These are phyloP conservation scores for Heliamphora pulchella DNA, from an alignment of 179 eudicot species.

Conservation along the genomic window DNA sequence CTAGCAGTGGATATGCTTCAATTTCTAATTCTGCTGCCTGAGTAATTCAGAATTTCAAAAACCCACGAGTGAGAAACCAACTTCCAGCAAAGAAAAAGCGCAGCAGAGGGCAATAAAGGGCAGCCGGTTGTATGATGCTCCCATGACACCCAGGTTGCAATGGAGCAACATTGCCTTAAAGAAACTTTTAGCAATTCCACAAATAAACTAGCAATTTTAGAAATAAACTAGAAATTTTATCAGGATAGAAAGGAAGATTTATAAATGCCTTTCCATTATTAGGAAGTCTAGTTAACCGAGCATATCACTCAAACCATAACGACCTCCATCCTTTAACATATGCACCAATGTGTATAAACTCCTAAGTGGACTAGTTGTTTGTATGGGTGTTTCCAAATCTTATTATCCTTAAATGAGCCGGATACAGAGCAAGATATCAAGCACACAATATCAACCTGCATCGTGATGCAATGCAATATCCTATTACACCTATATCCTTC, in stretches of 20 bases:
- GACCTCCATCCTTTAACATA: neutral
- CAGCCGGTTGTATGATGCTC: too few species aligned
- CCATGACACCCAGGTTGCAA: too few species aligned
- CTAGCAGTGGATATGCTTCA: slow-evolving; percentile 94
- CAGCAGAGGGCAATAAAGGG: too few species aligned
- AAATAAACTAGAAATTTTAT: neutral
- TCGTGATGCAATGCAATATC: slow-evolving; percentile 1
- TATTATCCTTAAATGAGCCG: neutral
- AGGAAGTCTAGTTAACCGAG: neutral
- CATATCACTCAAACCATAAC: neutral
- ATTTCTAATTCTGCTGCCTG: slow-evolving; percentile 93
- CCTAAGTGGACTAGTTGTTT: neutral
- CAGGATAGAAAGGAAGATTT: neutral
- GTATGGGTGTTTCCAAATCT: neutral
- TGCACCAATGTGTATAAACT: neutral
- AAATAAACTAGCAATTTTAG: neutral
- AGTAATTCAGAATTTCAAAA: slow-evolving; percentile 17
- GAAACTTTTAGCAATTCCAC: neutral
- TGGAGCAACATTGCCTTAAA: too few species aligned
- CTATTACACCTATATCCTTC: neutral
- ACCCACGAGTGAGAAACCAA: neutral
- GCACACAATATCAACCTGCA: neutral
- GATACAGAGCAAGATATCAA: neutral
- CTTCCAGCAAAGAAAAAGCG: too few species aligned
- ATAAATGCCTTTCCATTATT: neutral